Percentiles rank a stretch among this genome's conserved stretches.
Conservation (phyloP, 1,284 basidiomycete species). For the Stygiomarasmius scandens region DNA sequence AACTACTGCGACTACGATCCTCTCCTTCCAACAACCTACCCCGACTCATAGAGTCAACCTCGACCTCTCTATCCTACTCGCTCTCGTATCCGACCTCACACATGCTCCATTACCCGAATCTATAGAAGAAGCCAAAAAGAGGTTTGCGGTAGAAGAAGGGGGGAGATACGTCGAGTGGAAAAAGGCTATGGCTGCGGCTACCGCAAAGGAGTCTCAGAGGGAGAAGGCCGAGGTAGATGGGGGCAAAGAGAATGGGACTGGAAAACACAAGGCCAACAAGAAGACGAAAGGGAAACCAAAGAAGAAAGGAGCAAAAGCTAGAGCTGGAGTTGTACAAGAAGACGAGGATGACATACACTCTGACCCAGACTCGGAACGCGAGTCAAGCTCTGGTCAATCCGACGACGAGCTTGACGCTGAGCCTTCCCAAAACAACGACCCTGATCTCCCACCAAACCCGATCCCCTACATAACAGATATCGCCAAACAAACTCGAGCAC, state of each 20-base stretch:
- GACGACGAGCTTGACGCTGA: conserved; percentile 12
- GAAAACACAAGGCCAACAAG: no score
- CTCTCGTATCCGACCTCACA: conserved; percentile 80
- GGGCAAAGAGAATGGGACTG: conserved; percentile 7
- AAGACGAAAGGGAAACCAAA: conserved; percentile 22
- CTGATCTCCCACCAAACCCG: not conserved
- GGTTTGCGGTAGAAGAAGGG: conserved; percentile 61
- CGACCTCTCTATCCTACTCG: conserved; percentile 81
- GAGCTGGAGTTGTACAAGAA: no score
- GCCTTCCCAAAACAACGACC: no score
- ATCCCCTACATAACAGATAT: conserved; percentile 27
- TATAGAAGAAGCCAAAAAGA: conserved; percentile 56
- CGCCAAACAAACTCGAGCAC: conserved; percentile 59
- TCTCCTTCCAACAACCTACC: conserved; percentile 1
- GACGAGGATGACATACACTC: not conserved
- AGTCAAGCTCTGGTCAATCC: not conserved
- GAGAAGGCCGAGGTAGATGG: conserved; percentile 32
- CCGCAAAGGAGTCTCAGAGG: conserved; percentile 28
- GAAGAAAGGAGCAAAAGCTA: no score
- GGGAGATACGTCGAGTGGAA: conserved; percentile 58
- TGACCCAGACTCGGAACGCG: no score
- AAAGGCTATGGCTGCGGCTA: conserved; percentile 22
- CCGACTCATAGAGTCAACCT: conserved; percentile 71
- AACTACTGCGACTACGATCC: no score
- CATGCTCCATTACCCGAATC: conserved; percentile 68